Evolutionary conservation across 225 moss, liverwort and hornwort species (phyloP).

Genomic region (Marchantia paleacea): DNA sequence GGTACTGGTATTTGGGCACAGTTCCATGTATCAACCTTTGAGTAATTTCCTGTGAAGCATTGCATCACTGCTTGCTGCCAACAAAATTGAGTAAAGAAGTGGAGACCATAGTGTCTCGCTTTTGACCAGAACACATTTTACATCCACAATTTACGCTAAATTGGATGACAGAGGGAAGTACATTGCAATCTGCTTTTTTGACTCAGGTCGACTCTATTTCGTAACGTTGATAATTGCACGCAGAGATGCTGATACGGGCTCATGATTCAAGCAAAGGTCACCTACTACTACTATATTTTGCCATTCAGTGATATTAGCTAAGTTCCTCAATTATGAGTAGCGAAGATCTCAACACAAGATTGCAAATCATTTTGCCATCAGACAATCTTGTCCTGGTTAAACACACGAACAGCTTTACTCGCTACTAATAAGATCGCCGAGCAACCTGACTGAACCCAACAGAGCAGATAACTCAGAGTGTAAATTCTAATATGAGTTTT

Average conservation of each 20-base stretch:
- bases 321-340: not conserved
- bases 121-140: not conserved
- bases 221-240: not conserved
- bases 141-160: not conserved
- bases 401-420: not conserved
- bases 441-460: not conserved
- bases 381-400: too few species aligned
- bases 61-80: slow-evolving; percentile 66
- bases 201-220: not conserved
- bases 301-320: not conserved
- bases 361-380: too few species aligned
- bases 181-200: not conserved
- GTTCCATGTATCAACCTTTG: slow-evolving; percentile 40
- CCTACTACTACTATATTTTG: not conserved
- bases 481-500: not conserved
- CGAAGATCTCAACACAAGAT: too few species aligned
- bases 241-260: not conserved
- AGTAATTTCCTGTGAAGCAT: slow-evolving; percentile 67
- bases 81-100: slow-evolving; percentile 23
- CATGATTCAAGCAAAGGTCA: not conserved
- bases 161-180: not conserved
- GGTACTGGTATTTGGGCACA: slow-evolving; percentile 43
- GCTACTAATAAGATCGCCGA: not conserved
- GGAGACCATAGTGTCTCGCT: slow-evolving; percentile 2
- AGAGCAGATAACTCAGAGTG: not conserved